These are phyloP conservation scores for Fusarium sp. DNA, from an alignment of 2,329 filamentous ascomycete species.

Conservation along the genomic window DNA sequence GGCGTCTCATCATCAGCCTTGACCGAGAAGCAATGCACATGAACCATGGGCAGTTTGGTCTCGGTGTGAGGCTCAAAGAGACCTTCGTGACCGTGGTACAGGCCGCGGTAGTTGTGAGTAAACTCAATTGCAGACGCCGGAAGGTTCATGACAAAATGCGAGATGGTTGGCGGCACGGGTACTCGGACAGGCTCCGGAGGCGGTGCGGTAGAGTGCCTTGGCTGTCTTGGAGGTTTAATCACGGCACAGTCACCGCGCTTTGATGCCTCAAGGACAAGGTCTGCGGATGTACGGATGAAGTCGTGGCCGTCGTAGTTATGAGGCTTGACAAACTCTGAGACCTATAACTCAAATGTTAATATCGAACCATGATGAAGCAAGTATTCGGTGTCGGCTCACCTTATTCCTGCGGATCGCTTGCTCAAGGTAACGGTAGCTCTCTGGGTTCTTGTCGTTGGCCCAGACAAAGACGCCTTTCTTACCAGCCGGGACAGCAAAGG, in stretches of 20 bases:
- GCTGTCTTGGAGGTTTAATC: constrained; percentile 60
- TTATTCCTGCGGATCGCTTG: constrained; percentile 85
- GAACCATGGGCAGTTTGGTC: constrained; percentile 81
- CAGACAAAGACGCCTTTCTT: constrained; percentile 93
- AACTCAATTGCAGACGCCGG: constrained; percentile 92
- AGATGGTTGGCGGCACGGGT: constrained; percentile 80
- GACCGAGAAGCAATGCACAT: constrained; percentile 94
- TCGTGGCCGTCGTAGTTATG: constrained; percentile 86
- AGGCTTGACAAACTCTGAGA: constrained; percentile 78
- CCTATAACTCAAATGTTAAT: constrained; percentile 57
- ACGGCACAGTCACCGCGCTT: constrained; percentile 68
- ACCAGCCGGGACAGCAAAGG: constrained; percentile 92
- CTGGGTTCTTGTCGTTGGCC: constrained; percentile 97
- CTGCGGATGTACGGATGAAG: constrained; percentile 83
- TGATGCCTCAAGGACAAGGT: constrained; percentile 69
- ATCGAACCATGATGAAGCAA: background rate
- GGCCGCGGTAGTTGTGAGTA: constrained; percentile 74
- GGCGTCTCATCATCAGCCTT: constrained; percentile 83
- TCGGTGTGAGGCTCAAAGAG: constrained; percentile 75
- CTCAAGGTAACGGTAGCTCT: constrained; percentile 81
- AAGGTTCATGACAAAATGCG: constrained; percentile 99
- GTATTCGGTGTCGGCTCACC: constrained; percentile 60
- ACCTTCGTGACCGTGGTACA: constrained; percentile 80
- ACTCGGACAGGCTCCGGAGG: constrained; percentile 59
- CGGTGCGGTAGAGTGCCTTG: constrained; percentile 57